Evolutionary conservation across 805 yeast species (phyloP).

Genomic region (Yarrowia alimentaria): DNA sequence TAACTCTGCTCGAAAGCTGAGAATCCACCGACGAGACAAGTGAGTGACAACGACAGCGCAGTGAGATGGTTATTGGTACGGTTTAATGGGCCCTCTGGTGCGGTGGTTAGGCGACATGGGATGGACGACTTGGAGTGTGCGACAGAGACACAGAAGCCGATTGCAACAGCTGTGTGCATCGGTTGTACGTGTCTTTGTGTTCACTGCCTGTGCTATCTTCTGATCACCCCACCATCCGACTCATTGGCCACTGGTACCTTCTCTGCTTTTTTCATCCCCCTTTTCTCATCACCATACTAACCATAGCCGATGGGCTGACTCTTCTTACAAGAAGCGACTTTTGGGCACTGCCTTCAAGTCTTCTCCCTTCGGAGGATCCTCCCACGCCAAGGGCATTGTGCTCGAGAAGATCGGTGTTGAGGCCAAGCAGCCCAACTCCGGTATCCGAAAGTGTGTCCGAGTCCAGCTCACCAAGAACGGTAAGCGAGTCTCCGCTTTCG

Average conservation of each 20-base stretch:
- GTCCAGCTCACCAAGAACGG: conserved; percentile 99
- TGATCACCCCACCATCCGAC: no score
- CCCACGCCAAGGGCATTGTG: conserved; percentile 99
- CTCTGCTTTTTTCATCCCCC: background rate
- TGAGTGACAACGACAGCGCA: conserved; percentile 41
- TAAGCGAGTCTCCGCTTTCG: conserved; percentile 99
- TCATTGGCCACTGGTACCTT: background rate
- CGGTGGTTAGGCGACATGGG: no score
- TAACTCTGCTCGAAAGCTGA: conserved; percentile 99
- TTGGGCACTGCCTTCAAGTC: conserved; percentile 99
- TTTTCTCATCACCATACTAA: conserved; percentile 29
- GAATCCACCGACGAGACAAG: conserved; percentile 99
- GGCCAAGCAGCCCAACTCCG: conserved; percentile 99
- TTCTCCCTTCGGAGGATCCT: conserved; percentile 99
- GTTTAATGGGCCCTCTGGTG: no score
- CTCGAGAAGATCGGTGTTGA: conserved; percentile 99
- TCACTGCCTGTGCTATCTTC: no score
- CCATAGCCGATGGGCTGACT: conserved; percentile 96
- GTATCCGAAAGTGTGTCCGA: conserved; percentile 99
- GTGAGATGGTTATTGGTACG: no score
- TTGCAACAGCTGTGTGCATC: no score
- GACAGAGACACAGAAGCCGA: no score
- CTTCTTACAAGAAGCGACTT: conserved; percentile 96
- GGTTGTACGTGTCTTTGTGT: no score
- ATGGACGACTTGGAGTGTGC: no score